These are phyloP conservation scores for Talaromyces islandicus DNA, from an alignment of 2,329 filamentous ascomycete genomes.

Conservation along the genomic window DNA sequence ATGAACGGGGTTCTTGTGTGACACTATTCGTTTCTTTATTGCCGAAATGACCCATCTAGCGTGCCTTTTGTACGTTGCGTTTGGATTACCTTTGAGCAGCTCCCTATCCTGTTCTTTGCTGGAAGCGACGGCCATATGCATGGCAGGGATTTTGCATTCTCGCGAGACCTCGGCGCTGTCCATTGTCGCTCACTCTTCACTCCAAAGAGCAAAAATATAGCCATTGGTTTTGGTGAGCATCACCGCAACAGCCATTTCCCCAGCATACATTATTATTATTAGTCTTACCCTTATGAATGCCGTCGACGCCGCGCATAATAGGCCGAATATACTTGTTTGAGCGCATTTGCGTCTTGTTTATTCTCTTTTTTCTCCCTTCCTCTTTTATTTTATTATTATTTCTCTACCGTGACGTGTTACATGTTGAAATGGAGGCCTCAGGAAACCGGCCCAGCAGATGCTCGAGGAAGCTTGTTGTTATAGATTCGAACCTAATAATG, in stretches of 20 bases:
- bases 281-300: background rate
- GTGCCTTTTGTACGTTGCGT: constrained; percentile 27
- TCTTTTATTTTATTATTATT: constrained; percentile 2
- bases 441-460: constrained; percentile 5
- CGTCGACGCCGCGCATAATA: background rate
- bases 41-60: constrained; percentile 28
- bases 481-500: background rate
- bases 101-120: background rate
- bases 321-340: background rate
- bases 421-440: background rate
- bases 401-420: constrained; percentile 2
- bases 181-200: background rate
- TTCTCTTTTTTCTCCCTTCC: background rate
- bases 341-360: background rate
- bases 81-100: constrained; percentile 21
- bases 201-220: background rate
- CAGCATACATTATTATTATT: background rate
- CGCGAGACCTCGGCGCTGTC: too few species aligned
- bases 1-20: constrained; percentile 22
- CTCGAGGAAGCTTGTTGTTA: constrained; percentile 3
- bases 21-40: constrained; percentile 30
- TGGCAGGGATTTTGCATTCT: too few species aligned
- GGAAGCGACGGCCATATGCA: background rate
- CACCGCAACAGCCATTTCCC: background rate
- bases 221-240: background rate